Evolutionary conservation across 2,329 filamentous ascomycete genomes (phyloP).

Genomic region (Fusarium nurragi): DNA sequence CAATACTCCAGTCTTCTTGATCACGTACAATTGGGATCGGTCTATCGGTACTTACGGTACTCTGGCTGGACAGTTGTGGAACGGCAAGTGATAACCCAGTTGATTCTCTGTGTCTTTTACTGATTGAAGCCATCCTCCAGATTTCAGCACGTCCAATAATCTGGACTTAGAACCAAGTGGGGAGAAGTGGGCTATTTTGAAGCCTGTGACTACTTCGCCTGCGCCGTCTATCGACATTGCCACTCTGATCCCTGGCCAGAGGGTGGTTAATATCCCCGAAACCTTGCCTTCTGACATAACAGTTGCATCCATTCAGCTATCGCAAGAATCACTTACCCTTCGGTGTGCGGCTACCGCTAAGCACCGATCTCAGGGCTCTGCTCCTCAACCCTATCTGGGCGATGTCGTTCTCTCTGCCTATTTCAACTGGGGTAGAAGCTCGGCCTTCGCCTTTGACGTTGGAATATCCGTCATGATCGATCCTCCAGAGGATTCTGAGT

Average conservation of each 20-base stretch:
- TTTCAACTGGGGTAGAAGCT: neutral
- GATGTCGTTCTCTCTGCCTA: neutral
- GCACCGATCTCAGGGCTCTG: neutral
- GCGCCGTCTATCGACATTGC: neutral
- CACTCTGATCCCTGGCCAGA: neutral
- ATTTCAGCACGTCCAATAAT: neutral
- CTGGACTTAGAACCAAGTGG: neutral
- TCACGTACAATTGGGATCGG: neutral
- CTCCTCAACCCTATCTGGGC: neutral
- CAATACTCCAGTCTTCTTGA: neutral
- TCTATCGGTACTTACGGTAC: neutral
- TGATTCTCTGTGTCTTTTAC: rapidly evolving
- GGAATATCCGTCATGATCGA: neutral
- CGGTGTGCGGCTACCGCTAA: neutral
- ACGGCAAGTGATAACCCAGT: neutral
- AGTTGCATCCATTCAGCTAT: neutral
- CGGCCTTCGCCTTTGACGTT: neutral
- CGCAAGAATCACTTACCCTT: neutral
- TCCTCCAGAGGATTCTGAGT: neutral
- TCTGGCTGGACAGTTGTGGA: neutral
- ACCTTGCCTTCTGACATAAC: neutral
- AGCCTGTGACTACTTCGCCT: neutral
- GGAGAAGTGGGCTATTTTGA: conserved; percentile 1
- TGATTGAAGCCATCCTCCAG: neutral
- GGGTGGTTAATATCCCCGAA: neutral